Conservation (phyloP, 352 stramenopile species). For the Hyaloperonospora brassicae region DNA sequence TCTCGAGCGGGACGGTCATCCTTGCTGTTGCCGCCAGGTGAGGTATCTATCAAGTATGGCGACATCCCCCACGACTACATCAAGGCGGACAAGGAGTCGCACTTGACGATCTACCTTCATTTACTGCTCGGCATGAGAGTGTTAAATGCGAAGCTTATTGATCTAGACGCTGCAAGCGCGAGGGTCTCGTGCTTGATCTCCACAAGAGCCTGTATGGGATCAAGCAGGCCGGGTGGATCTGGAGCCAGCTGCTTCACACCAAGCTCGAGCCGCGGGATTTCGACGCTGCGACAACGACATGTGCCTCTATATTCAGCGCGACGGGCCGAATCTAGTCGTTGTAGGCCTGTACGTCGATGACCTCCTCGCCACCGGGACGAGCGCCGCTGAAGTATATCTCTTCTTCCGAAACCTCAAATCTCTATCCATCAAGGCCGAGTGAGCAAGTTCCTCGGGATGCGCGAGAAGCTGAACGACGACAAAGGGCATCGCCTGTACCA, state of each 20-base stretch:
- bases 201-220: too few species aligned
- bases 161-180: conserved; percentile 1
- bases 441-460: too few species aligned
- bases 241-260: conserved; percentile 15
- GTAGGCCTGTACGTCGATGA: conserved; percentile 29
- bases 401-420: conserved; percentile 1
- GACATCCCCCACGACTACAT: neutral
- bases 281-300: conserved; percentile 11
- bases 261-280: conserved; percentile 15
- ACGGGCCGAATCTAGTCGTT: conserved; percentile 1
- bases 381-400: neutral
- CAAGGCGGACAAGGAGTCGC: neutral
- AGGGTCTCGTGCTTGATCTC: conserved; percentile 7
- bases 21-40: too few species aligned
- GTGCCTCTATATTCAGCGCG: conserved; percentile 22
- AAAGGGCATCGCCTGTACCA: too few species aligned
- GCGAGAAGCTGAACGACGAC: too few species aligned
- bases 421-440: too few species aligned
- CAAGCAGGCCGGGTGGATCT: conserved; percentile 26
- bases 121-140: conserved; percentile 22
- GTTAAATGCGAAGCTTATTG: neutral
- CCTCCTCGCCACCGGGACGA: conserved; percentile 14
- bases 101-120: conserved; percentile 5
- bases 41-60: neutral
- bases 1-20: too few species aligned